Conservation (phyloP, 225 moss, liverwort and hornwort genomes). For the Straminergon stramineum region DNA sequence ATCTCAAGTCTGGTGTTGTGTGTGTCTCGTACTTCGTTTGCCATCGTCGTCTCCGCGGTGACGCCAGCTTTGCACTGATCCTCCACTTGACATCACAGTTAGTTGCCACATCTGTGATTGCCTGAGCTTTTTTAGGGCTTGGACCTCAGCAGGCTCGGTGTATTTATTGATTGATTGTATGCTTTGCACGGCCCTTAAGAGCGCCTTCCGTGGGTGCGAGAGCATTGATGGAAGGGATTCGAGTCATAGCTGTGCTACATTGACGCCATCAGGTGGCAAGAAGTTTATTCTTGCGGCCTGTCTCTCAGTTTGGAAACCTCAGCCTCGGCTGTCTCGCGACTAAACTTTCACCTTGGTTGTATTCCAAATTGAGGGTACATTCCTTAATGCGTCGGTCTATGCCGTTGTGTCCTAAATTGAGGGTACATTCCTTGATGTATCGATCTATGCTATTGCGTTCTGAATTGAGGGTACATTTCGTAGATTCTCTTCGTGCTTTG, state of each 20-base stretch:
- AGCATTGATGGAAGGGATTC: constrained; percentile 51
- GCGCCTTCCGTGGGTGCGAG: constrained; percentile 47
- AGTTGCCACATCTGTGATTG: neutral
- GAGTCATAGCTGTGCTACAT: constrained; percentile 56
- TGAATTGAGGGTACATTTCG: neutral
- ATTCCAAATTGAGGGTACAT: constrained; percentile 9
- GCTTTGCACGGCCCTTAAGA: constrained; percentile 48
- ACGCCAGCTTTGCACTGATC: constrained; percentile 37
- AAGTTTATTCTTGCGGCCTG: constrained; percentile 12
- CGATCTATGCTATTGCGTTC: too few relatives aligned
- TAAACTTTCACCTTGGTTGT: neutral
- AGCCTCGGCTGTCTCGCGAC: constrained; percentile 8
- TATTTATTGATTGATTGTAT: neutral
- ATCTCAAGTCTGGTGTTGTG: neutral
- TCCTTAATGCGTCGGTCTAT: too few relatives aligned
- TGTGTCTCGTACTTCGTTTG: neutral
- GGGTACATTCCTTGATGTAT: neutral
- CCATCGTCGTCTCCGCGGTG: constrained; percentile 13
- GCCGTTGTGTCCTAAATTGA: neutral
- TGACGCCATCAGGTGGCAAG: constrained; percentile 1
- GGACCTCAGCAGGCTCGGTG: neutral
- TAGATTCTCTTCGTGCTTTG: neutral
- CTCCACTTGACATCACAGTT: neutral
- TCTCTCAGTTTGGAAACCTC: neutral
- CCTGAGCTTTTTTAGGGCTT: neutral